Evolutionary conservation across 2,329 filamentous ascomycete species (phyloP), one percentile per base, ranked within the genome.

Genomic region (Phyllosticta capitalensis): DNA sequence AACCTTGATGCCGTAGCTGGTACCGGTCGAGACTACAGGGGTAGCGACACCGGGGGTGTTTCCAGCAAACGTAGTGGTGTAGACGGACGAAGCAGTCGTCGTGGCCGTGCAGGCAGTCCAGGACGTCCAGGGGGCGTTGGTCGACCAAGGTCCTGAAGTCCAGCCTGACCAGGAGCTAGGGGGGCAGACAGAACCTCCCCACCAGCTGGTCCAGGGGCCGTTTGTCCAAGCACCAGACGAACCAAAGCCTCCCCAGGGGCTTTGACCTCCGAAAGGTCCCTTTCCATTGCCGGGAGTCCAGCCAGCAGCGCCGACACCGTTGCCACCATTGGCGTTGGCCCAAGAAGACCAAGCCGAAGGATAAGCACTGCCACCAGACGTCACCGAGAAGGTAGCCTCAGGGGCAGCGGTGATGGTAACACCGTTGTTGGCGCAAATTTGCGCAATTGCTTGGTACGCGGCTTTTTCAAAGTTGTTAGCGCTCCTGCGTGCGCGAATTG

Each of bases 191-290:
- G 55, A 62, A 33, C 67, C 68, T 30, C 52, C 70, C 70, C 70
- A 73, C 71, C 71, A 72, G 1, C 59, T 60, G 0, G 71, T 73
- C 71, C 71, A 73, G 0, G 70, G 67, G 1, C 61, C 68, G 9
- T 33, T 49, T 12, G 56, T 62, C 28, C 66, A 66, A 67, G 69
- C 69, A 20, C 64, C 68, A 5, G 61, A 64, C 5, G 61, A 61
- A 54, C 63, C 65, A 64, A 65, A 71, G 0, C 67, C 68, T 0
- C 69, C 69, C 59, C 60, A 71, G 57, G 63, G 64, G 26, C 61
- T 62, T 5, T 63, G 33, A 20, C 71, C 71, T 49, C 58, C 58
- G 38, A 60, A 60, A 22, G 58, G 58, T 3, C 58, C 58, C 9
- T n/a, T 7, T n/a, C 38, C 38, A n/a, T 33, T 28, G 59, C 64